A percentile compares a stretch with the other conserved stretches of the same genome.
These are phyloP conservation scores for Trifolium fragiferum DNA, from an alignment of 306 rosid genomes.

Conservation along the genomic window DNA sequence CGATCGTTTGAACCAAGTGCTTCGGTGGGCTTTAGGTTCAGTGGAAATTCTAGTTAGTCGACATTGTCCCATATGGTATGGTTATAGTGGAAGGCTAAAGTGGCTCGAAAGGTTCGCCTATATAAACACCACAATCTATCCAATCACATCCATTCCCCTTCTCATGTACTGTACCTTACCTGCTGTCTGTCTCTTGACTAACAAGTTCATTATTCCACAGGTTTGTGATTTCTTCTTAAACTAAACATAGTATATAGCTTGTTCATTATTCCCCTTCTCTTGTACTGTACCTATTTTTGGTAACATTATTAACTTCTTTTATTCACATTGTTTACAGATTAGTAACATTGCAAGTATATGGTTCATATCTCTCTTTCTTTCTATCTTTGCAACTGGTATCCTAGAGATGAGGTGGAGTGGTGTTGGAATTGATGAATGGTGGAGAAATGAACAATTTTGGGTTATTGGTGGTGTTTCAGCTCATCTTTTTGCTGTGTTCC, in stretches of 20 bases:
- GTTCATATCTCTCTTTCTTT: constrained; percentile 93
- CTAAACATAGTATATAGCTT: not conserved
- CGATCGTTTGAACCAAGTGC: constrained; percentile 97
- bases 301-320: constrained; percentile 7
- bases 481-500: constrained; percentile 91
- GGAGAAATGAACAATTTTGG: constrained; percentile 99
- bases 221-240: constrained; percentile 51
- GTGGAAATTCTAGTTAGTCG: constrained; percentile 96
- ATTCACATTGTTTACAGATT: constrained; percentile 63
- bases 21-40: constrained; percentile 96
- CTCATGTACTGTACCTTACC: constrained; percentile 92
- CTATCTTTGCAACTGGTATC: constrained; percentile 96
- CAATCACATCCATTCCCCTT: constrained; percentile 91
- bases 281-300: not conserved
- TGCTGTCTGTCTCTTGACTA: constrained; percentile 93
- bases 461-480: constrained; percentile 97
- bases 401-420: constrained; percentile 99
- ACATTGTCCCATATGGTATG: constrained; percentile 98
- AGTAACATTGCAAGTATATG: constrained; percentile 96
- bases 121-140: constrained; percentile 96
- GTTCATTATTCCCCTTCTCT: not conserved
- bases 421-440: constrained; percentile 96
- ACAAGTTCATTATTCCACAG: constrained; percentile 99
- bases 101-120: constrained; percentile 97
- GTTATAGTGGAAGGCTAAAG: constrained; percentile 89